Conservation (phyloP, 495 filamentous ascomycete genomes). For the Staphylotrichum longicolle region DNA sequence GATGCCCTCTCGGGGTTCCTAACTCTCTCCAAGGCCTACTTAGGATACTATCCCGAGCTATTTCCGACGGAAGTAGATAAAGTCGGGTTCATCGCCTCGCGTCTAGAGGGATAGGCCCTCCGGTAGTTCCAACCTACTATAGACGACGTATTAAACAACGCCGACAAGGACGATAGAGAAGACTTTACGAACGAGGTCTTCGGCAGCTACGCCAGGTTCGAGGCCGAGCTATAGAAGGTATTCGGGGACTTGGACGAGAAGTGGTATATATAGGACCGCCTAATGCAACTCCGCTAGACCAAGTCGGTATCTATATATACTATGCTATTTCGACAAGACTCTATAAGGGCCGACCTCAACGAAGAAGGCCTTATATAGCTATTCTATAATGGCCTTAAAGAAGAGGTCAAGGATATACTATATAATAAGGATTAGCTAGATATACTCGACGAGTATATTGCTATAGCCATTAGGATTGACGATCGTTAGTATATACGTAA, state of each 20-base stretch:
- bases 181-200: neutral
- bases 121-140: neutral
- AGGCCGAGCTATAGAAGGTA: neutral
- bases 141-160: neutral
- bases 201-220: neutral
- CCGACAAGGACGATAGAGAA: neutral
- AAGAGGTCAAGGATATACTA: constrained; percentile 7
- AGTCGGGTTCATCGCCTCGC: neutral
- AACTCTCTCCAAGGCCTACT: neutral
- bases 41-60: neutral
- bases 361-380: constrained; percentile 7
- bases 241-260: neutral
- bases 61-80: neutral
- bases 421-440: neutral
- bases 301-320: neutral
- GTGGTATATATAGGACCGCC: neutral
- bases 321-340: neutral
- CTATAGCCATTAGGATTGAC: neutral
- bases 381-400: constrained; percentile 10
- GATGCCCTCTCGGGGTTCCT: neutral
- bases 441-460: neutral
- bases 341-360: neutral
- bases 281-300: neutral
- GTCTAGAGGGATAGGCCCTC: neutral
- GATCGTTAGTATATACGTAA: neutral